Base-by-base conservation (phyloP, 805 yeast genomes). In the Blastobotrys terrestris region DNA sequence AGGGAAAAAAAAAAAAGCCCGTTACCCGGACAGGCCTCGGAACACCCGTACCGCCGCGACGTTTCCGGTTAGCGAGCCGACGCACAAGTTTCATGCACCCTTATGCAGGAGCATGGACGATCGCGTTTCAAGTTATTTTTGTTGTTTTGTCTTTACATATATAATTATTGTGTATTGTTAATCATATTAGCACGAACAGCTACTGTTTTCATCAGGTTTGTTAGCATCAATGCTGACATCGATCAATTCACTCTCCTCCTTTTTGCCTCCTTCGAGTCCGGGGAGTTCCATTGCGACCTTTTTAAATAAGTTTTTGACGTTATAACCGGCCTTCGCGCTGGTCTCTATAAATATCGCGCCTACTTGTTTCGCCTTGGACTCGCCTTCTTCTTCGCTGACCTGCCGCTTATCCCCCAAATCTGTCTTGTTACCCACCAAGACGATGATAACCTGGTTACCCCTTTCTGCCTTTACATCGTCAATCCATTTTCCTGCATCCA, bases 381-480 rank as follows among this genome's bases (percentile, higher is more conserved):
- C 97, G 51, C 95, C 97, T 62, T 94, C 97, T 63, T 92, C 97
- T 15, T 78, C 72, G 1, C 95, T 78, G 13, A 92, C 95, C 64
- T 89, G 89, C 63, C 97, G 82, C 67, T 87, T 82, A 60, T 85
- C 89, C 51, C 77, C 74, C 56, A 92, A 74, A 71, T 92, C 99
- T 39, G 85, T 84, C 72, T 92, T 92, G 71, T 94, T 92, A 19
- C 98, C 99, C 39, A 92, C 97, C 45, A 92, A 71, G 50, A 90
- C 94, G 44, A 94, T 77, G 58, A 92, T 83, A 31, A 92, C 98
- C 66, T 90, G 89, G 31, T 77, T 76, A 8, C 97, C 97, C 58
- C 98, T 78, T 72, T 92, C 99, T 57, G 88, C 84, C 65, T 86
- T 85, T 4, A 94, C 97, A 66, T 92, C 97, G 61, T 87, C 94